A percentile compares a stretch with the other conserved stretches of the same genome.
phyloP scores from a whole-genome alignment of 2,329 filamentous ascomycete genomes.

The Aspergillus ochraceus region DNA sequence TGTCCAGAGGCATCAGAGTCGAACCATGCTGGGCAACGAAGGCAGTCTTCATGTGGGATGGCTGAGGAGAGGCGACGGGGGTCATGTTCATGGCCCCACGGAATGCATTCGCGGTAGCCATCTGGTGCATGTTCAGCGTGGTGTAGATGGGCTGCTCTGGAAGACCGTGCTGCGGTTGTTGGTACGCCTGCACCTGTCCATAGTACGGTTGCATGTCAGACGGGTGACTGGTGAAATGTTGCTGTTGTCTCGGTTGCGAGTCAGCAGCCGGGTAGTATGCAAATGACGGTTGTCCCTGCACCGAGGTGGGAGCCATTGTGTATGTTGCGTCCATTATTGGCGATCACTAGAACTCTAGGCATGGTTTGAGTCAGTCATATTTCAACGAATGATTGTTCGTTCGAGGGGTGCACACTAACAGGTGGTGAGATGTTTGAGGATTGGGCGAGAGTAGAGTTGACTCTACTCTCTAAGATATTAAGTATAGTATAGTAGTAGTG shows the following conservation, averaged over 20 bases:
- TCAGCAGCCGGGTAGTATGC: constrained; percentile 85
- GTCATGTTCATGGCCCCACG: constrained; percentile 53
- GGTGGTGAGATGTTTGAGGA: constrained; percentile 4
- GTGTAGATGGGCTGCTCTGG: constrained; percentile 38
- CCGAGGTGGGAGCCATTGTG: constrained; percentile 49
- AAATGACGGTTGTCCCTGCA: constrained; percentile 73
- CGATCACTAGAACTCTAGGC: constrained; percentile 5
- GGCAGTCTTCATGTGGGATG: constrained; percentile 71
- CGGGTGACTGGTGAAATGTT: constrained; percentile 71
- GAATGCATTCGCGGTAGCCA: constrained; percentile 43
- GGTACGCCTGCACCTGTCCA: constrained; percentile 36
- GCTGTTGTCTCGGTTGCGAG: constrained; percentile 71
- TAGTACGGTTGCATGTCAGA: constrained; percentile 51
- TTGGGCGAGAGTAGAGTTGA: constrained; percentile 7
- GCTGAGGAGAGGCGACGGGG: constrained; percentile 72
- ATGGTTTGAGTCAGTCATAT: constrained; percentile 5
- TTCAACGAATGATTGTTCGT: too few species aligned
- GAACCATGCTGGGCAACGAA: constrained; percentile 65
- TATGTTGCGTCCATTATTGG: constrained; percentile 65
- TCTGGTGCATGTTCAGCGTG: constrained; percentile 47
- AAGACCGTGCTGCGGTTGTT: constrained; percentile 25
- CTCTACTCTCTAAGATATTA: constrained; percentile 18
- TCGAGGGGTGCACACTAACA: constrained; percentile 7
- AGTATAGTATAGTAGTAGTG: constrained; percentile 9
- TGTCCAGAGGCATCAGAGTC: constrained; percentile 66